A percentile compares a stretch with the other conserved stretches of the same genome.
These are phyloP conservation scores for Russula brevipes DNA, from an alignment of 768 basidiomycete genomes.

Conservation along the genomic window DNA sequence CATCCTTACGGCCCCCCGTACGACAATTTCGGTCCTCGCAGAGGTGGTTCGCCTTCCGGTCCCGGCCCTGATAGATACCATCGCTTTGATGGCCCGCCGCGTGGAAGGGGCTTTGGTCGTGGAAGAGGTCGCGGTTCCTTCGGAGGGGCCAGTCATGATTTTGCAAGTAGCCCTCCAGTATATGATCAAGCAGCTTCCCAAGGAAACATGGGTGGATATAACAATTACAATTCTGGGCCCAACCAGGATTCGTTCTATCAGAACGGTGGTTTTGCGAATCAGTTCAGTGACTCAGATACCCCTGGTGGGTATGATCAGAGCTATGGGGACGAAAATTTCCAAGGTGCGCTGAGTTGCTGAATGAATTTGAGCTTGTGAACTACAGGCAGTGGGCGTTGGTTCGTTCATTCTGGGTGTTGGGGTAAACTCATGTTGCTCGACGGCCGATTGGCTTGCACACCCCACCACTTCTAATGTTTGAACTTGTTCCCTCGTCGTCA, in stretches of 20 bases:
- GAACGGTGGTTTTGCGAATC: conserved; percentile 54
- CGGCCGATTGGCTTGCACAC: conserved; percentile 11
- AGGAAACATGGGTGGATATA: conserved; percentile 61
- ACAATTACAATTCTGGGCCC: conserved; percentile 50
- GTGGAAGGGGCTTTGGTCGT: conserved; percentile 64
- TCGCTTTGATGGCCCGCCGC: conserved; percentile 44
- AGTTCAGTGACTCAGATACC: conserved; percentile 45
- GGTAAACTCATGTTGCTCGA: conserved; percentile 12
- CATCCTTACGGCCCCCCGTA: conserved; percentile 65
- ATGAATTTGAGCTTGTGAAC: conserved; percentile 22
- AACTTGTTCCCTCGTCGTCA: neutral
- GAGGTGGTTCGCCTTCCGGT: conserved; percentile 26
- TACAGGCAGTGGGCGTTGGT: conserved; percentile 17
- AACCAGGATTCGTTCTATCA: conserved; percentile 65
- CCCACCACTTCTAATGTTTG: conserved; percentile 12
- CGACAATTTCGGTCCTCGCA: conserved; percentile 24
- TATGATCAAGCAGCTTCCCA: conserved; percentile 66
- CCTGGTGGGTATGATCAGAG: conserved; percentile 52
- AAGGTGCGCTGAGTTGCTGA: conserved; percentile 74
- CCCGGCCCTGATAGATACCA: conserved; percentile 27
- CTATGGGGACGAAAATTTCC: conserved; percentile 49
- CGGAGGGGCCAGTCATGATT: conserved; percentile 37
- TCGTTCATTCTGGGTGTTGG: conserved; percentile 19
- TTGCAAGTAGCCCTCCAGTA: conserved; percentile 46
- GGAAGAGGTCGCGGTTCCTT: conserved; percentile 68